Base-by-base conservation (phyloP, 805 yeast genomes). In the Priceomyces castillae region DNA sequence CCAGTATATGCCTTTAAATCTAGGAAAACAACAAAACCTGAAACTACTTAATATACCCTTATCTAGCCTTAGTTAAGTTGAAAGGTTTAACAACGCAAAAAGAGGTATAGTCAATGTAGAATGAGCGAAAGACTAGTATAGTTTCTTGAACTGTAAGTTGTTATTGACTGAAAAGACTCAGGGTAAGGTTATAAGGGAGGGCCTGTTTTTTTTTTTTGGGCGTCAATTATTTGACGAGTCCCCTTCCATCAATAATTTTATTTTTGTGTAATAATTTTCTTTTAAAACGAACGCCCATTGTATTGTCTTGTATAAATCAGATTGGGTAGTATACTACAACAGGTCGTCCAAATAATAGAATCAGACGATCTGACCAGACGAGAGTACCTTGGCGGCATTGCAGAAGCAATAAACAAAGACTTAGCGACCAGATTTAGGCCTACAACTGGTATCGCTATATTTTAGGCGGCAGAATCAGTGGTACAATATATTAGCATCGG, bases 221-320 rank as follows among this genome's bases (percentile, higher is more conserved):
- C 12, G 31, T 28, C 12, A 28, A 28, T 28, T 12, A 9, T 33
- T 33, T 16, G 36, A 17, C 36, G 36, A 33, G 20, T 33, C 36
- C 12, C 36, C 23, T 33, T 33, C 23, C 19, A 19, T 33, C 23
- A 16, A 19, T 6, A 12, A 40, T 34, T 25, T 17, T 12, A 26
- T 11, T 41, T 41, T 41, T 41, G 44, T 41, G 44, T 34, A 35
- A 41, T 34, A 41, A 41, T 41, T 41, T 41, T 25, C 42, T 14
- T 7, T 9, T 34, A 43, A 43, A 39, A 34, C 41, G 37, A 19
- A 11, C 37, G 15, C 15, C 15, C 10, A 28, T 28, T 28, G 31
- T 28, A 28, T 28, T 28, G 31, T 28, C 15, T 12, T 12, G n/a
- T 10, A n/a, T 28, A 28, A 11, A 28, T 28, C 31, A 28, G n/a